A percentile compares a stretch with the other conserved stretches of the same genome.
These are phyloP conservation scores for Tetrastigma voinierianum DNA, from an alignment of 164 flowering plant genomes.

Conservation along the genomic window DNA sequence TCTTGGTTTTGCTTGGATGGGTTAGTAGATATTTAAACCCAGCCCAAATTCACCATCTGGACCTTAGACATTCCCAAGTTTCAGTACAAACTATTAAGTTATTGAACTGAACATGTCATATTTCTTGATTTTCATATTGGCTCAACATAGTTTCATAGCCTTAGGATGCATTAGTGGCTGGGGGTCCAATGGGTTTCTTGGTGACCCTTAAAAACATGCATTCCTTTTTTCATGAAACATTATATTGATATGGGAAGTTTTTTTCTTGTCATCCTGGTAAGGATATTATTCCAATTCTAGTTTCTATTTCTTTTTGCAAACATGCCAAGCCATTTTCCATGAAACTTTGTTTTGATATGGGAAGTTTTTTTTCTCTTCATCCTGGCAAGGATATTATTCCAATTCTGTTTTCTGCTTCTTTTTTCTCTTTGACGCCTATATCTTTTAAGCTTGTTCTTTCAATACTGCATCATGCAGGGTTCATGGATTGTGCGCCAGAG, in stretches of 20 bases:
- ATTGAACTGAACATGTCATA: too few relatives aligned
- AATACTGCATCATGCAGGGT: slow-evolving; percentile 50
- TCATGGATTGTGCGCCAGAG: slow-evolving; percentile 99
- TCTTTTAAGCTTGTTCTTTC: slow-evolving; percentile 1
- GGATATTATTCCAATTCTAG: background rate
- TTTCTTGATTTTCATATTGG: background rate
- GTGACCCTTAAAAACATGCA: too few relatives aligned
- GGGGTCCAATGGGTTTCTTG: background rate
- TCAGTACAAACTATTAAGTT: too few relatives aligned
- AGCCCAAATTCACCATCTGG: too few relatives aligned
- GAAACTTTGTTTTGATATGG: background rate
- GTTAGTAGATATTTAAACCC: too few relatives aligned
- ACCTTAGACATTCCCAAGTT: too few relatives aligned
- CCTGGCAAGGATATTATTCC: background rate
- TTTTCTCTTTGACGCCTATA: background rate
- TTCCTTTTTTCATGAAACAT: background rate
- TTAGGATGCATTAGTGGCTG: background rate
- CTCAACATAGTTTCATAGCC: background rate
- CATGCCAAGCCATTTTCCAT: background rate
- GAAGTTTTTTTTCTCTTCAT: background rate
- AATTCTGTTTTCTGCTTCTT: background rate
- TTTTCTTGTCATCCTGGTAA: background rate
- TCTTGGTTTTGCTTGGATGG: too few relatives aligned
- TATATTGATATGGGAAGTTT: background rate
- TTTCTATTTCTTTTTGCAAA: background rate